Conservation (phyloP, 1,284 basidiomycete genomes). For the Ceratobasidium sp. region DNA sequence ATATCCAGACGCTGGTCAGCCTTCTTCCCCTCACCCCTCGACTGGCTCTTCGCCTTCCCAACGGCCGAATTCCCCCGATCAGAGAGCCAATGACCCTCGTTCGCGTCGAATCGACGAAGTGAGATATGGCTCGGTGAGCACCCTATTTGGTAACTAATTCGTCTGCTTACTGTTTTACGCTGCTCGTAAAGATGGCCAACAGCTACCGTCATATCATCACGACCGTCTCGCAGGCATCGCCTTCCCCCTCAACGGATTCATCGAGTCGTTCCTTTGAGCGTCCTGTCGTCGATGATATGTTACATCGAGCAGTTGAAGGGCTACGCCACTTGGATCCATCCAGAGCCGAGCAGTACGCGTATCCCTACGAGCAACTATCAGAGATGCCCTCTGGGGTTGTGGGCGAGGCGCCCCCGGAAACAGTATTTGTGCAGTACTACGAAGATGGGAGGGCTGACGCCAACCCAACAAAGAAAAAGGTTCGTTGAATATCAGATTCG, state of each 20-base stretch:
- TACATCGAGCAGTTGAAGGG: slow-evolving; percentile 32
- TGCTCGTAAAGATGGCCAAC: slow-evolving; percentile 16
- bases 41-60: slow-evolving; percentile 5
- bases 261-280: slow-evolving; percentile 28
- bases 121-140: slow-evolving; percentile 26
- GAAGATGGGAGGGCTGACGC: slow-evolving; percentile 25
- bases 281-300: slow-evolving; percentile 34
- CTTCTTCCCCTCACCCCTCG: slow-evolving; percentile 25
- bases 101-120: slow-evolving; percentile 12
- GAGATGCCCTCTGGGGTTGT: slow-evolving; percentile 24
- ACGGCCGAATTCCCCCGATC: slow-evolving; percentile 31
- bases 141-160: not conserved
- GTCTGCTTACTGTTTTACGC: not conserved
- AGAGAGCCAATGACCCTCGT: not conserved
- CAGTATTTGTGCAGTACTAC: slow-evolving; percentile 34
- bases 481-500: slow-evolving; percentile 16
- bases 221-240: slow-evolving; percentile 33
- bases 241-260: slow-evolving; percentile 31
- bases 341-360: slow-evolving; percentile 31
- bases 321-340: slow-evolving; percentile 30
- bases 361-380: not conserved
- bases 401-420: slow-evolving; percentile 11
- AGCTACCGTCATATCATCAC: slow-evolving; percentile 38
- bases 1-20: slow-evolving; percentile 21
- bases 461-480: slow-evolving; percentile 38